Evolutionary conservation across 1,139 yeast species (phyloP).

Genomic region (Taphrina confusa): DNA sequence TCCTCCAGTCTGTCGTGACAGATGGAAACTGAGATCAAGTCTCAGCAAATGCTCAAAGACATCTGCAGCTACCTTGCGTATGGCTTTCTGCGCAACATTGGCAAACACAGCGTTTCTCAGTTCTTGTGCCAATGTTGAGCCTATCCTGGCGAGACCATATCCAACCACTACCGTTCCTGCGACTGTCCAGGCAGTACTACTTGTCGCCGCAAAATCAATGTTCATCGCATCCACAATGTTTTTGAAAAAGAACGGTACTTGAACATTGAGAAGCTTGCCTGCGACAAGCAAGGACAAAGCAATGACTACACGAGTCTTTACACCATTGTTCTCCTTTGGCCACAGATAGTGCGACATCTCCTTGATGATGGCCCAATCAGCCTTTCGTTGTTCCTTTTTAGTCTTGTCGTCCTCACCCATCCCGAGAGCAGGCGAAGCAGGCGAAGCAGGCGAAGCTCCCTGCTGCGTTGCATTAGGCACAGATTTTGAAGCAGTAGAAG

Average conservation of each 20-base stretch:
- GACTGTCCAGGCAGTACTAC: conserved; percentile 60
- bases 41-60: conserved; percentile 81
- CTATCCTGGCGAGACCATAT: conserved; percentile 88
- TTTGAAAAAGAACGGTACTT: conserved; percentile 93
- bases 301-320: conserved; percentile 69
- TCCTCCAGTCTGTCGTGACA: conserved; percentile 93
- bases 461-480: conserved; percentile 27
- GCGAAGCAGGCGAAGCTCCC: conserved; percentile 1
- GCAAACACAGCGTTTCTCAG: conserved; percentile 93
- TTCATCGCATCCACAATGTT: conserved; percentile 89
- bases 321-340: conserved; percentile 75
- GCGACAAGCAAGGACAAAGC: conserved; percentile 73
- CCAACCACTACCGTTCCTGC: conserved; percentile 78
- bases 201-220: conserved; percentile 71
- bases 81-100: conserved; percentile 91
- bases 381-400: conserved; percentile 29
- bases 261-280: conserved; percentile 79
- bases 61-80: conserved; percentile 82
- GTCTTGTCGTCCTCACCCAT: conserved; percentile 13
- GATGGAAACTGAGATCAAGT: conserved; percentile 85
- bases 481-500: too few relatives aligned
- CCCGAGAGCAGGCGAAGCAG: not conserved
- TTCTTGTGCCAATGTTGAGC: conserved; percentile 92
- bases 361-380: conserved; percentile 35
- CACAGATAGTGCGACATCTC: conserved; percentile 62